phyloP scores from a whole-genome alignment of 1,139 yeast species.

The Spathaspora sp. region DNA sequence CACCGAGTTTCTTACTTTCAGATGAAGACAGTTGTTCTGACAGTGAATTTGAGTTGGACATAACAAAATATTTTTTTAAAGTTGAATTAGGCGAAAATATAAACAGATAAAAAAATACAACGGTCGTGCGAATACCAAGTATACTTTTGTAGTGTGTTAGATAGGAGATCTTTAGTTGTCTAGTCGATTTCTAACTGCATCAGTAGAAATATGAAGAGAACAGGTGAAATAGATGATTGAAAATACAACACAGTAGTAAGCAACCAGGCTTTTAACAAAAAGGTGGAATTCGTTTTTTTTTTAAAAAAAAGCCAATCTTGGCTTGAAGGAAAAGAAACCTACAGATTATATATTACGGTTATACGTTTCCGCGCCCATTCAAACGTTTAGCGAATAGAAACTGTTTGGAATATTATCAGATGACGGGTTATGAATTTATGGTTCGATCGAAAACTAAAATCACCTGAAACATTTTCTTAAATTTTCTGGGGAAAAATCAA shows the following conservation, averaged over 20 bases:
- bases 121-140: background rate
- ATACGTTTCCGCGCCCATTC: too few species aligned
- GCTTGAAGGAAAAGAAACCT: too few species aligned
- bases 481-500: background rate
- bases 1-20: background rate
- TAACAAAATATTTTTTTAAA: background rate
- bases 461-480: background rate
- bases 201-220: too few species aligned
- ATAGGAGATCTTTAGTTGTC: too few species aligned
- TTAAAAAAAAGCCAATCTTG: too few species aligned
- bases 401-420: background rate
- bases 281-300: too few species aligned
- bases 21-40: background rate
- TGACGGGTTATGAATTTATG: background rate
- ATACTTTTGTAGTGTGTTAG: background rate
- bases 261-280: too few species aligned
- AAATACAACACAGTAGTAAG: too few species aligned
- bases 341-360: too few species aligned
- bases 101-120: background rate
- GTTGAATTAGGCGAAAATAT: background rate
- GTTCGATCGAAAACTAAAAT: background rate
- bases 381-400: too few species aligned
- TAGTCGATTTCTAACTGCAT: too few species aligned
- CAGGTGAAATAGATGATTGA: too few species aligned
- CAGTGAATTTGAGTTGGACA: background rate